Evolutionary conservation across 768 basidiomycete species (phyloP).

Genomic region (Gyrodon lividus): DNA sequence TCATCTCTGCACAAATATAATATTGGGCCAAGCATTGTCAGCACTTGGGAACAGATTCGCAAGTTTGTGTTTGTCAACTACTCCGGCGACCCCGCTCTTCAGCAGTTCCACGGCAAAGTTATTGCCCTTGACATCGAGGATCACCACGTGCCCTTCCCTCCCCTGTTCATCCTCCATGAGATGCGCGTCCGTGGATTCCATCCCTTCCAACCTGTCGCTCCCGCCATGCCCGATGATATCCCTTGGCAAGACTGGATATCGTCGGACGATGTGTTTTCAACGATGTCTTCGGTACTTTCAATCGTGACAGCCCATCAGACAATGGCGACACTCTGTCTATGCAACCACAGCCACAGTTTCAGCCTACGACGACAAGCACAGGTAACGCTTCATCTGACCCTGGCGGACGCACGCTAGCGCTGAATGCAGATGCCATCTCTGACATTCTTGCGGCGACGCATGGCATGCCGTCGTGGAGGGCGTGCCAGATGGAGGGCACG

Average conservation of each 20-base stretch:
- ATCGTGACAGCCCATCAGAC: neutral
- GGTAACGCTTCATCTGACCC: conserved; percentile 13
- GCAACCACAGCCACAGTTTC: conserved; percentile 5
- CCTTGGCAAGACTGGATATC: neutral
- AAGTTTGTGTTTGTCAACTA: conserved; percentile 35
- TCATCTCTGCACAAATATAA: conserved; percentile 12
- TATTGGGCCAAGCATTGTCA: neutral
- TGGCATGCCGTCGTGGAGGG: conserved; percentile 33
- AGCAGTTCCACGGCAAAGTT: conserved; percentile 33
- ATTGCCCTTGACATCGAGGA: conserved; percentile 33
- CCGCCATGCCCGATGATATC: neutral
- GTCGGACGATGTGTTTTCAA: neutral
- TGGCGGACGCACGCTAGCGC: conserved; percentile 9
- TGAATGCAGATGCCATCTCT: conserved; percentile 18
- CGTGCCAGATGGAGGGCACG: conserved; percentile 32
- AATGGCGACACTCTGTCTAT: neutral
- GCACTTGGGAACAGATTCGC: conserved; percentile 9
- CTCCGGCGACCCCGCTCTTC: conserved; percentile 11
- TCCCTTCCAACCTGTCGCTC: conserved; percentile 15
- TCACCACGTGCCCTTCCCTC: conserved; percentile 30
- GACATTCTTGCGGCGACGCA: conserved; percentile 33
- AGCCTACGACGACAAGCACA: conserved; percentile 5
- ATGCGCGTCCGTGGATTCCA: conserved; percentile 34
- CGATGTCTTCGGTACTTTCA: neutral
- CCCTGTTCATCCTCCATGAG: conserved; percentile 36